These are phyloP conservation scores for Pueraria montana DNA, from an alignment of 306 rosid genomes.

Conservation along the genomic window DNA sequence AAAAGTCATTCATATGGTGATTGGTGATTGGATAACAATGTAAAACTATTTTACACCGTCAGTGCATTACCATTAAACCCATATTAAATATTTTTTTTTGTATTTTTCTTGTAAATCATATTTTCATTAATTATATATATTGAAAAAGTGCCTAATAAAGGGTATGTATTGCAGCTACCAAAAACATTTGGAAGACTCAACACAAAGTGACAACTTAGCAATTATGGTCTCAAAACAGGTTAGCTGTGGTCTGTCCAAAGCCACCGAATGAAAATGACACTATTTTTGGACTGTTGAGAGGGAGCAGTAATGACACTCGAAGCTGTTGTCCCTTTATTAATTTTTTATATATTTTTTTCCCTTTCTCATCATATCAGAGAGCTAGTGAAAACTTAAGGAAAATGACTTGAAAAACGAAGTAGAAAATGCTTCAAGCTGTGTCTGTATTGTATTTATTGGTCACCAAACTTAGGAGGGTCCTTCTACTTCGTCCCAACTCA, in stretches of 20 bases:
- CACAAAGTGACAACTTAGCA: slow-evolving; percentile 19
- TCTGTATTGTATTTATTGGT: slow-evolving; percentile 30
- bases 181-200: slow-evolving; percentile 3
- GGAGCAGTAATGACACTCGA: slow-evolving; percentile 29
- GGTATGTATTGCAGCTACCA: not conserved
- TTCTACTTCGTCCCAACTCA: slow-evolving; percentile 12
- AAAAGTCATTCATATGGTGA: no score
- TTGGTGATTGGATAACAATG: no score
- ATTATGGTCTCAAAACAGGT: slow-evolving; percentile 21
- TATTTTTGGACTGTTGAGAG: slow-evolving; percentile 34
- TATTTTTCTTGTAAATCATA: not conserved
- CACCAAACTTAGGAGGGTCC: slow-evolving; percentile 34
- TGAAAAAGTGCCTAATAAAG: not conserved
- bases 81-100: not conserved
- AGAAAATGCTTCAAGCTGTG: slow-evolving; percentile 14
- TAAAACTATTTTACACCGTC: no score
- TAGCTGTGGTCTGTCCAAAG: not conserved
- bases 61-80: no score
- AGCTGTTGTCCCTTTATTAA: slow-evolving; percentile 18
- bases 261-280: slow-evolving; percentile 37
- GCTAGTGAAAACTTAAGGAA: slow-evolving; percentile 8
- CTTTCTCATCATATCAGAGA: not conserved
- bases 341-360: no score
- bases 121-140: not conserved
- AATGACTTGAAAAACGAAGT: not conserved